Base-by-base conservation (phyloP, 2,329 filamentous ascomycete genomes). In the Sporothrix euskadiensis region DNA sequence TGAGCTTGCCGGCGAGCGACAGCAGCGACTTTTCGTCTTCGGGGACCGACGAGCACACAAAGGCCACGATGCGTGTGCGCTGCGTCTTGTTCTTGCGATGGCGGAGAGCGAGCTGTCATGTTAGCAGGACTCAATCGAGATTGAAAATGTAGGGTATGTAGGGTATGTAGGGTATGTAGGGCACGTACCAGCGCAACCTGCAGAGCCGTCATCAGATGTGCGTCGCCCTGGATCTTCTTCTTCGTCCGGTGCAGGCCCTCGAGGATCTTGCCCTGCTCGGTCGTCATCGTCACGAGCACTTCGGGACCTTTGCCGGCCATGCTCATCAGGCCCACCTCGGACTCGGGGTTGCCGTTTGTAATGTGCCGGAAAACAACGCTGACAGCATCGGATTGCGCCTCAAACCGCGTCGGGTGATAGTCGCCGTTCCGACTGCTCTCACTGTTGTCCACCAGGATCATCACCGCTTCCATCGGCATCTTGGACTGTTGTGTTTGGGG, bases 401-500 rank as follows among this genome's bases (percentile, higher is more conserved):
- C 94, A 88, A 94, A 99, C 83, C 96, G 90, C 78, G 94, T 97
- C 74, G 96, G 95, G 80, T 93, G 92, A 82, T 87, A 88, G 83
- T 99, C 96, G 81, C 97, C 96, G 84, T 99, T 99, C 82, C 96
- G 91, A 86, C 94, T 97, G 85, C 92, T 94, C 86, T 99, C 96
- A 86, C 94, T 98, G 88, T 98, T 99, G 88, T 99, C 96, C 80
- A 98, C 94, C 88, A 98, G 91, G 83, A 99, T 93, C 94, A 99
- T 98, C 76, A 97, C 97, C 85, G 96, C 97, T 90, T 99, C 96
- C 84, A 99, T 91, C 84, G 91, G 93, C 96, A 99, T 99, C 81
- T 88, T 94, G 90, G 83, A 47, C 57, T 72, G 68, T 73, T 73
- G 63, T 74, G 63, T 44, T 49, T 26, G 32, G 69, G 71, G 65